These are phyloP conservation scores for Solanum hybrid DNA, from an alignment of 305 asterid species.

Conservation along the genomic window DNA sequence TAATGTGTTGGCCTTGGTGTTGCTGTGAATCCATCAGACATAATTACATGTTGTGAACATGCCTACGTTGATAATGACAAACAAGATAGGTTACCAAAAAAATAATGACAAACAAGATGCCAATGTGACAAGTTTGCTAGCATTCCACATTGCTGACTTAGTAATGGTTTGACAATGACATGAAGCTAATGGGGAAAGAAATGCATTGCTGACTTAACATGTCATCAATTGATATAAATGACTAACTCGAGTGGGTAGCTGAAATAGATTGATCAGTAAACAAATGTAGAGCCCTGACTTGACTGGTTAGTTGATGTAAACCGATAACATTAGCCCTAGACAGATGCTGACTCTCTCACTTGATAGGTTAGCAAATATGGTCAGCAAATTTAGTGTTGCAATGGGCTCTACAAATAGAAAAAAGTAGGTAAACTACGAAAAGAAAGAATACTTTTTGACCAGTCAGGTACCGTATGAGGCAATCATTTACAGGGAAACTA, in stretches of 20 bases:
- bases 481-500: background rate
- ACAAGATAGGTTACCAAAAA: background rate
- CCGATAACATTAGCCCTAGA: background rate
- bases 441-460: background rate
- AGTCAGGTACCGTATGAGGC: background rate
- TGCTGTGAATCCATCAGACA: background rate
- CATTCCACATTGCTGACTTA: background rate
- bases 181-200: background rate
- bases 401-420: background rate
- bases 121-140: background rate
- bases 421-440: background rate
- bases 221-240: background rate
- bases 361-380: background rate
- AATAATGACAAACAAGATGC: background rate
- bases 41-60: background rate
- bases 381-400: background rate
- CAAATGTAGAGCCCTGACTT: background rate
- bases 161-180: background rate
- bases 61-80: background rate
- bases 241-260: background rate
- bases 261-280: background rate
- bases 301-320: background rate
- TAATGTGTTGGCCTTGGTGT: background rate
- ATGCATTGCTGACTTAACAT: background rate
- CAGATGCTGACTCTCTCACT: background rate